Evolutionary conservation across 1,139 yeast species (phyloP).

Genomic region (Blastobotrys proliferans): DNA sequence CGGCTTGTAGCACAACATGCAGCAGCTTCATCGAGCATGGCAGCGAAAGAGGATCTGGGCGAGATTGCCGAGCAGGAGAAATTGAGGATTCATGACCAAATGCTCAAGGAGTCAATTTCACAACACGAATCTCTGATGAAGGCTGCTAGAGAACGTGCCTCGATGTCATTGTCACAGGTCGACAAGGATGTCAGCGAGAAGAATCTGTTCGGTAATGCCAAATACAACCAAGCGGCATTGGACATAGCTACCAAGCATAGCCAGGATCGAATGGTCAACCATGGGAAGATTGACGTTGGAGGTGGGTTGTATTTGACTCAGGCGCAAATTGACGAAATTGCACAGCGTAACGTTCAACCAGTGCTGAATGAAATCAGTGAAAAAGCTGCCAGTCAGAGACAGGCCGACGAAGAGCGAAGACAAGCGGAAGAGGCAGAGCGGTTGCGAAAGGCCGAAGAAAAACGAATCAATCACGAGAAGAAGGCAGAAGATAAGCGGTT

Average conservation of each 20-base stretch:
- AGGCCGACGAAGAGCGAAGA: slow-evolving; percentile 57
- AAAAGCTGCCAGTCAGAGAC: slow-evolving; percentile 71
- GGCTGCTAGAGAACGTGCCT: slow-evolving; percentile 36
- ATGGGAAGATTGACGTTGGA: slow-evolving; percentile 72
- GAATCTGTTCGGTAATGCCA: slow-evolving; percentile 33
- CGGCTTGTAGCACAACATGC: slow-evolving; percentile 14
- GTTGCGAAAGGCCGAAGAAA: slow-evolving; percentile 24
- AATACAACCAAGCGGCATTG: slow-evolving; percentile 44
- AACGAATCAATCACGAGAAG: slow-evolving; percentile 26
- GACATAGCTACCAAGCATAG: slow-evolving; percentile 65
- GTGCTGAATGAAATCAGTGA: slow-evolving; percentile 71
- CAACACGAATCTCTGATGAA: slow-evolving; percentile 17
- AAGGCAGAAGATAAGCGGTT: slow-evolving; percentile 28
- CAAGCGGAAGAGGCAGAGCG: slow-evolving; percentile 46
- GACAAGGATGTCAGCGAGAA: slow-evolving; percentile 39
- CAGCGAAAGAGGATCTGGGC: slow-evolving; percentile 5
- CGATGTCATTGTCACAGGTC: slow-evolving; percentile 33
- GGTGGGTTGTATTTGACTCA: slow-evolving; percentile 82
- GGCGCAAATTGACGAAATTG: slow-evolving; percentile 74
- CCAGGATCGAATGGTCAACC: slow-evolving; percentile 49
- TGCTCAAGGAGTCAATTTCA: slow-evolving; percentile 27
- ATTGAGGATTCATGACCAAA: slow-evolving; percentile 32
- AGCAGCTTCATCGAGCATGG: slow-evolving; percentile 4
- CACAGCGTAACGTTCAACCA: slow-evolving; percentile 78
- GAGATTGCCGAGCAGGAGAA: neutral